Evolutionary conservation across 305 asterid genomes (phyloP), one percentile per base, ranked within the genome.

Genomic region (Fraxinus latifolia): DNA sequence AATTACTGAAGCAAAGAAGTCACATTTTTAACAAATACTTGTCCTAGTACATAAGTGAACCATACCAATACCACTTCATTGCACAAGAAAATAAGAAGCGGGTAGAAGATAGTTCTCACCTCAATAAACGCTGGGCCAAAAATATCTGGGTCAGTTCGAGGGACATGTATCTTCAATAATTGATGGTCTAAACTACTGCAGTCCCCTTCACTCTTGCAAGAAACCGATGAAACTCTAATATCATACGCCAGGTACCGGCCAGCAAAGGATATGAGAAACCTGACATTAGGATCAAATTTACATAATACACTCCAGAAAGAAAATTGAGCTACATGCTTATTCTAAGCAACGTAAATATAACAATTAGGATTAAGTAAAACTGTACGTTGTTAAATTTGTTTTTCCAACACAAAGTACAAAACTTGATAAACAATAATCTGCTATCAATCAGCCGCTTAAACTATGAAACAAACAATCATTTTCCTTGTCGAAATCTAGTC

Each of bases 61-160:
- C 39, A 27, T 27, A 23, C 33, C n/a, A 67, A 65, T 65, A 65
- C 68, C 29, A 58, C 68, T 60, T 60, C 31, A 67, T 67, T 67
- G 39, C 17, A 70, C 21, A 15, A 5, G 23, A 68, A 27, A 67
- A 11, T 25, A 67, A 9, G 70, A 60, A 60, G 70, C 12, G 58
- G 53, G 79, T 76, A 4, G 55, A 83, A 62, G 27, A 29, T 31
- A 74, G 73, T 29, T 67, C 90, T 80, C 47, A 92, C 99, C 98
- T 96, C 99, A 76, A 94, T 76, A 85, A 96, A 94, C 6, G 93
- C 97, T 0, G 99, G 98, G 83, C 99, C 98, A 81, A 86, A 85
- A 60, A 86, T 81, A 83, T 87, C 85, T 34, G 82, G 77, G 68
- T 95, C 94, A 25, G 93, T 90, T 72, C 85, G 83, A 78, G 97